Evolutionary conservation across 164 flowering plant genomes (phyloP).

Genomic region (Vitis riparia): DNA sequence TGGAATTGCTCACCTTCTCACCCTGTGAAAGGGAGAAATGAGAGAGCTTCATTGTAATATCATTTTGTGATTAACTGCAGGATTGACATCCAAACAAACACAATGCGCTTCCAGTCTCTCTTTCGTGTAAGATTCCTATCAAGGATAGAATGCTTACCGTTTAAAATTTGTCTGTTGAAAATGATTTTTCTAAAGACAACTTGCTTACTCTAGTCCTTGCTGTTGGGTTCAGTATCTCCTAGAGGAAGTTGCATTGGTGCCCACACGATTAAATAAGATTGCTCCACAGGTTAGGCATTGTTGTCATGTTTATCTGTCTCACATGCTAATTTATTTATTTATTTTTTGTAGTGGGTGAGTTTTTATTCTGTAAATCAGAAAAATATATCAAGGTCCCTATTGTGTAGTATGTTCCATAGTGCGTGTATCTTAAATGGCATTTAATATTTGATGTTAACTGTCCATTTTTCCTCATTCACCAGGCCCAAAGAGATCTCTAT

Average conservation of each 20-base stretch:
- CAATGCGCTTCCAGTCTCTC: conserved; percentile 75
- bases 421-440: background rate
- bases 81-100: conserved; percentile 91
- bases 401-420: background rate
- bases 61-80: conserved; percentile 38
- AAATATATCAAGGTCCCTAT: background rate
- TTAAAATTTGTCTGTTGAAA: background rate
- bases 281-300: conserved; percentile 65
- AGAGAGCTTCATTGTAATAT: background rate
- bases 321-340: background rate
- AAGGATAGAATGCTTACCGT: background rate
- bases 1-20: no score
- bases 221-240: conserved; percentile 71
- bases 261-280: conserved; percentile 59
- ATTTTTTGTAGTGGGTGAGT: background rate
- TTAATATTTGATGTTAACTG: background rate
- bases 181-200: background rate
- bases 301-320: background rate
- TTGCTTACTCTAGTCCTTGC: background rate
- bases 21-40: no score
- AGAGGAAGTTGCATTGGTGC: conserved; percentile 77
- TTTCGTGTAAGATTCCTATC: conserved; percentile 55
- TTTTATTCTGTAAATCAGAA: background rate
- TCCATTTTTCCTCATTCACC: conserved; percentile 35
- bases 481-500: conserved; percentile 84